These are phyloP conservation scores for Benincasa hispida DNA, from an alignment of 306 rosid species.

Conservation along the genomic window DNA sequence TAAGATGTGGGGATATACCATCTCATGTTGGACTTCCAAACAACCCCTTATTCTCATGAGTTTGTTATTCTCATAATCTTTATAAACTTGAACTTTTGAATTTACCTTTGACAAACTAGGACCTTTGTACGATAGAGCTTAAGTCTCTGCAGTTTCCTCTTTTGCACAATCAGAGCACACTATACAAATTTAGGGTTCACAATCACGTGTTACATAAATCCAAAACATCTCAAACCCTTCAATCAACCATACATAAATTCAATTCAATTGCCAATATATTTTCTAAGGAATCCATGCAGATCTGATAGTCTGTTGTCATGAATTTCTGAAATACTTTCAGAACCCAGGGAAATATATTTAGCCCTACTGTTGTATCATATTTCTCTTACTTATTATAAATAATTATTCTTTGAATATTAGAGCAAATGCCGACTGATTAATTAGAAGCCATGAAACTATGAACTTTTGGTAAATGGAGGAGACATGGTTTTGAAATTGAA, in stretches of 20 bases:
- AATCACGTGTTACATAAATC: not conserved
- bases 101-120: not conserved
- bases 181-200: not conserved
- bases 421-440: not conserved
- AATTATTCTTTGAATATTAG: not conserved
- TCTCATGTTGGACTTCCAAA: too few species aligned
- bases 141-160: not conserved
- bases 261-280: not conserved
- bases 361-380: not conserved
- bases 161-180: not conserved
- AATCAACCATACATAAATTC: not conserved
- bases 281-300: not conserved
- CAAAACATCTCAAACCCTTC: not conserved
- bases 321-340: not conserved
- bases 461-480: not conserved
- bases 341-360: not conserved
- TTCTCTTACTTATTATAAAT: not conserved
- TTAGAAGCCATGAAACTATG: not conserved
- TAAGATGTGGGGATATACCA: too few species aligned
- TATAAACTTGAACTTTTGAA: not conserved
- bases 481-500: conserved; percentile 1
- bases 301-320: not conserved
- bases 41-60: not conserved
- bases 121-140: not conserved
- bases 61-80: not conserved